phyloP scores from a whole-genome alignment of 148 eudicot genomes.

The Linanthus parryae region DNA sequence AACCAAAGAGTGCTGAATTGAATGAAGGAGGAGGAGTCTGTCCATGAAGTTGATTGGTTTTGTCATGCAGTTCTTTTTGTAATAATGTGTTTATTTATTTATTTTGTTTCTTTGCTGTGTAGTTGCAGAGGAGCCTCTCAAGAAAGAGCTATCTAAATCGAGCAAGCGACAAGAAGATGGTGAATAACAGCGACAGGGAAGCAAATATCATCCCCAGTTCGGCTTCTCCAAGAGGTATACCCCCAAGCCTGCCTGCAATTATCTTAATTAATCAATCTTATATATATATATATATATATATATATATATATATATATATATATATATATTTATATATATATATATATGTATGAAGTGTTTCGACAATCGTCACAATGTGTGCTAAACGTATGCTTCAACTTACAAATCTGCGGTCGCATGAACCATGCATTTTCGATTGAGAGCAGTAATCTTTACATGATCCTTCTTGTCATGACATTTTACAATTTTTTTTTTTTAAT shows the following conservation, averaged over 20 bases:
- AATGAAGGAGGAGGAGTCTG: not conserved
- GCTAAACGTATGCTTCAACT: too few species aligned
- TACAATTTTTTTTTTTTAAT: too few species aligned
- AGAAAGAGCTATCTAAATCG: conserved; percentile 39
- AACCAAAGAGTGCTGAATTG: not conserved
- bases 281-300: not conserved
- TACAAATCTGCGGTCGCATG: too few species aligned
- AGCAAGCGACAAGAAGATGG: conserved; percentile 34
- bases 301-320: not conserved
- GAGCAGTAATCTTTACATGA: too few species aligned
- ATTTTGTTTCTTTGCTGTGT: not conserved
- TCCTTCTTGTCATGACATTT: too few species aligned
- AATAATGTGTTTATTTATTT: not conserved
- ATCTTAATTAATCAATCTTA: not conserved
- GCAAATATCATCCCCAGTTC: conserved; percentile 10
- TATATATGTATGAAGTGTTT: too few species aligned
- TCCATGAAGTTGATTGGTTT: not conserved
- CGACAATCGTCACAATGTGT: too few species aligned
- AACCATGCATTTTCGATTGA: too few species aligned
- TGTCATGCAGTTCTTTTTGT: not conserved
- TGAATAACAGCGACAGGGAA: conserved; percentile 24
- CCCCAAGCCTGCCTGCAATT: not conserved
- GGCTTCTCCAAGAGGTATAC: conserved; percentile 53
- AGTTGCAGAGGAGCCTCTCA: conserved; percentile 62
- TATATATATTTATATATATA: not conserved